These are phyloP conservation scores for Microthlaspi erraticum DNA, from an alignment of 345 rosid genomes.

Conservation along the genomic window DNA sequence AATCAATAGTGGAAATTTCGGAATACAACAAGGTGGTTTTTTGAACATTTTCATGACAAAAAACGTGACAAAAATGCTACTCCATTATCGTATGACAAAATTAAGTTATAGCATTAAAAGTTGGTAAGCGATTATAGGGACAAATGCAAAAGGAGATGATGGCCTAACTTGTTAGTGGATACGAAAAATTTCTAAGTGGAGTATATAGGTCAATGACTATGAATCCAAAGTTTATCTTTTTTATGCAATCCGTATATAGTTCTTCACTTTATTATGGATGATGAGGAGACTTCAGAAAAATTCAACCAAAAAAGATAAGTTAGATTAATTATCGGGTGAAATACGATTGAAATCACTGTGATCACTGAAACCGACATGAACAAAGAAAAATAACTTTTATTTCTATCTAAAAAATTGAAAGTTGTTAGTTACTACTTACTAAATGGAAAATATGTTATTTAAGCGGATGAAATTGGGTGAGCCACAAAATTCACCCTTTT, in stretches of 20 bases:
- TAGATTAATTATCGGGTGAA: no score
- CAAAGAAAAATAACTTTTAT: no score
- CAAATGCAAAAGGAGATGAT: constrained; percentile 5
- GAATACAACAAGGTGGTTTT: background rate
- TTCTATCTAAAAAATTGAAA: no score
- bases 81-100: background rate
- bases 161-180: constrained; percentile 32
- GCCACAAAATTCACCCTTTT: no score
- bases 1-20: no score
- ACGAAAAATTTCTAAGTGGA: background rate
- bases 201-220: constrained; percentile 15
- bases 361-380: no score
- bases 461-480: no score
- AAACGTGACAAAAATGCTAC: background rate
- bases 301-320: background rate
- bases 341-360: no score
- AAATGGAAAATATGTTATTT: no score
- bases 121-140: background rate
- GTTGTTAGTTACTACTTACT: no score
- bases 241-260: background rate
- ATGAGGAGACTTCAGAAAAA: no score
- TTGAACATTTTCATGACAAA: background rate
- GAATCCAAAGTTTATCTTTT: background rate
- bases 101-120: background rate
- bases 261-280: background rate